phyloP scores from a whole-genome alignment of 495 filamentous ascomycete species.

The Hyaloscypha bicolor region DNA sequence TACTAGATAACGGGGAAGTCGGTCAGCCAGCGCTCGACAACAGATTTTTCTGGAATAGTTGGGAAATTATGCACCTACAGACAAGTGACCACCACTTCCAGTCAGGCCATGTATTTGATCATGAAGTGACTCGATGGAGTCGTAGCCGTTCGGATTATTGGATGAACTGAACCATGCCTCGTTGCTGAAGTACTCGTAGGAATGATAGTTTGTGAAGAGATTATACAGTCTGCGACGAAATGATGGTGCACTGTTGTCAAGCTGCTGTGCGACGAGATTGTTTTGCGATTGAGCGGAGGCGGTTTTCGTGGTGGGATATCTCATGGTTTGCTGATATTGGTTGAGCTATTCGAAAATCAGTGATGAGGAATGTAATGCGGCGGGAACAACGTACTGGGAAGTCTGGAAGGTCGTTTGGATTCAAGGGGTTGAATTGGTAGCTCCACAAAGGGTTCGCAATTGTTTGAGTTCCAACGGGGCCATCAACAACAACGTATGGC shows the following conservation, averaged over 20 bases:
- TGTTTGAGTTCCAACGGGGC: conserved; percentile 52
- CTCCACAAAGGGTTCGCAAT: conserved; percentile 65
- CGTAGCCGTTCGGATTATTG: conserved; percentile 40
- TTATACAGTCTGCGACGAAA: conserved; percentile 59
- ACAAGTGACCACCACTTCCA: conserved; percentile 68
- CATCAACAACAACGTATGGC: conserved; percentile 48
- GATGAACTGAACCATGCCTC: conserved; percentile 48
- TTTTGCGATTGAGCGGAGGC: conserved; percentile 53
- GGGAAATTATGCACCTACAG: conserved; percentile 7
- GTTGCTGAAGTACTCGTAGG: conserved; percentile 61
- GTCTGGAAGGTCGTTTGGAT: conserved; percentile 37
- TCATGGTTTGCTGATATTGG: conserved; percentile 49
- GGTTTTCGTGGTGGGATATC: conserved; percentile 47
- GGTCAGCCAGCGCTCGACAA: too few relatives aligned
- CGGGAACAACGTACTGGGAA: conserved; percentile 43
- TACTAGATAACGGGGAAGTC: conserved; percentile 24
- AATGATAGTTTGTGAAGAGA: conserved; percentile 57
- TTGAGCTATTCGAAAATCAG: conserved; percentile 42
- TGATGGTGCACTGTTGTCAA: conserved; percentile 49
- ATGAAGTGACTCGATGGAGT: conserved; percentile 66
- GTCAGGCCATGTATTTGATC: conserved; percentile 60
- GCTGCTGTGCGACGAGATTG: conserved; percentile 44
- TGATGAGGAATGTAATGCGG: not conserved
- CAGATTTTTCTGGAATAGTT: too few relatives aligned
- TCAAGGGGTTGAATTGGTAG: conserved; percentile 61